phyloP scores from a whole-genome alignment of 805 yeast genomes.

The Scheffersomyces ergatensis region DNA sequence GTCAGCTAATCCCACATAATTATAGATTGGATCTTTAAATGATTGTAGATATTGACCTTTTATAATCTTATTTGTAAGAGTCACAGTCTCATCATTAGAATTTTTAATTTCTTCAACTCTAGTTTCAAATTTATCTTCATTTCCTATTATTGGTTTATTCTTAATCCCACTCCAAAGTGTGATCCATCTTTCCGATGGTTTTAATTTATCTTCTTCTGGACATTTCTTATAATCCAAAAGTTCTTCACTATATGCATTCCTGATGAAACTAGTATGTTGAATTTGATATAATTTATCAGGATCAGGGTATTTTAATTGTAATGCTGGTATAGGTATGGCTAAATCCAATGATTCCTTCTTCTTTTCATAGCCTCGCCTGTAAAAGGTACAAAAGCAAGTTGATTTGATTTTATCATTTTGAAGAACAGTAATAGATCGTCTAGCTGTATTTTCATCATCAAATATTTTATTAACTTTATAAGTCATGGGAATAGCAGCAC shows the following conservation, averaged over 20 bases:
- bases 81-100: slow-evolving; percentile 1
- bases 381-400: slow-evolving; percentile 49
- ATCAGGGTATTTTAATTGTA: slow-evolving; percentile 22
- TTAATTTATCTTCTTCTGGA: slow-evolving; percentile 30
- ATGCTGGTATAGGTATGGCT: slow-evolving; percentile 13
- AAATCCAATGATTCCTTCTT: slow-evolving; percentile 2
- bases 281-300: slow-evolving; percentile 22
- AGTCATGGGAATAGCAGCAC: slow-evolving; percentile 40
- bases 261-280: slow-evolving; percentile 34
- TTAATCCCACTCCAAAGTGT: slow-evolving; percentile 37
- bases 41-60: slow-evolving; percentile 14
- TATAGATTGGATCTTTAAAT: slow-evolving; percentile 23
- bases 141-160: slow-evolving; percentile 10
- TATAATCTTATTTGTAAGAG: slow-evolving; percentile 5
- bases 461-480: slow-evolving; percentile 54
- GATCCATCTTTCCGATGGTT: slow-evolving; percentile 38
- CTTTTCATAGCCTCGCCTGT: slow-evolving; percentile 8
- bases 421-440: slow-evolving; percentile 51
- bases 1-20: slow-evolving; percentile 36
- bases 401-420: slow-evolving; percentile 54
- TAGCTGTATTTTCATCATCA: slow-evolving; percentile 51
- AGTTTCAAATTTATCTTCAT: slow-evolving; percentile 3
- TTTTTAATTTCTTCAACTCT: slow-evolving; percentile 8
- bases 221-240: slow-evolving; percentile 27
- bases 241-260: slow-evolving; percentile 37